Percentiles rank a stretch among this genome's conserved stretches.
Conservation (phyloP, 73 alveolate genomes). For the Blepharisma stoltei region DNA sequence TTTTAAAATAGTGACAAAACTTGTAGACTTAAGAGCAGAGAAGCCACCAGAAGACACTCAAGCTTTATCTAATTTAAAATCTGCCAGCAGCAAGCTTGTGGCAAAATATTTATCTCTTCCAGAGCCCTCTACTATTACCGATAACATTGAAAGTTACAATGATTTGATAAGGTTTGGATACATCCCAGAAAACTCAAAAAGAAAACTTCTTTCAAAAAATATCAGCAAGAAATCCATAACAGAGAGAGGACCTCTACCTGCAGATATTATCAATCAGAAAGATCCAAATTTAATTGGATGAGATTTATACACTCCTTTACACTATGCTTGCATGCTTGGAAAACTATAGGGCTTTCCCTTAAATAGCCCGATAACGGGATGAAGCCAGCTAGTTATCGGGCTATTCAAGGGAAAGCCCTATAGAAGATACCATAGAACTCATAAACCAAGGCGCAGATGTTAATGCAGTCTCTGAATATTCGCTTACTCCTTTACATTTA, state of each 20-base stretch:
- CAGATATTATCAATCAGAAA: constrained; percentile 72
- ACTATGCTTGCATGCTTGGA: constrained; percentile 88
- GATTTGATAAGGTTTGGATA: constrained; percentile 60
- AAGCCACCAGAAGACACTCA: constrained; percentile 38
- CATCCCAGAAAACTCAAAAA: constrained; percentile 36
- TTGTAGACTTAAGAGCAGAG: constrained; percentile 52
- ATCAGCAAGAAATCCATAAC: constrained; percentile 54
- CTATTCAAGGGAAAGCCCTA: too few relatives aligned
- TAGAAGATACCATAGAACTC: constrained; percentile 62
- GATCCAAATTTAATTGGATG: constrained; percentile 79
- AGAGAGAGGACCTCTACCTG: constrained; percentile 41
- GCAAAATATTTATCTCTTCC: constrained; percentile 49
- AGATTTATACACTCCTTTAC: constrained; percentile 92
- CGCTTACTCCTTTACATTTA: constrained; percentile 77
- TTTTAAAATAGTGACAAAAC: constrained; percentile 45
- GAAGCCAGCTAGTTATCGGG: too few relatives aligned
- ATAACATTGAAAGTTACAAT: constrained; percentile 45
- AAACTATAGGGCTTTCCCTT: too few relatives aligned
- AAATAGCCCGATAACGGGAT: too few relatives aligned
- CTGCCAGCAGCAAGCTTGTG: constrained; percentile 52
- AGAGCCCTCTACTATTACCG: constrained; percentile 51
- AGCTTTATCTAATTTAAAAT: constrained; percentile 38
- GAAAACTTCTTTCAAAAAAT: constrained; percentile 52
- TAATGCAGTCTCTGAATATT: constrained; percentile 68
- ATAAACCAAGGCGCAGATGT: constrained; percentile 73